Base-by-base conservation (phyloP, 805 yeast genomes). In the Cyberlindnera sargentensis region DNA sequence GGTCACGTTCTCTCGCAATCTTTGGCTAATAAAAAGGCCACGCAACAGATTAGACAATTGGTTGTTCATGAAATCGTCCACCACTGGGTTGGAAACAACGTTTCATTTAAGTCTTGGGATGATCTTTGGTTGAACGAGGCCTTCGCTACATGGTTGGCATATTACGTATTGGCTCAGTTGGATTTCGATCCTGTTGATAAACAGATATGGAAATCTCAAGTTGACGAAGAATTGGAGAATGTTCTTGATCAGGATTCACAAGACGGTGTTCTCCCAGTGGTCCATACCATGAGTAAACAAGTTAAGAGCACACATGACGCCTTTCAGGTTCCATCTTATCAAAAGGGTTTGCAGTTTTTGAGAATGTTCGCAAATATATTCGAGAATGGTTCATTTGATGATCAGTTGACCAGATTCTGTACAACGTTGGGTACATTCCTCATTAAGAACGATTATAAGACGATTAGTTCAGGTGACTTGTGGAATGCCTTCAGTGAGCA, bases 91-190 rank as follows among this genome's bases (percentile, higher is more conserved):
- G 95, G 93, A 7, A 78, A 85, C 50, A 66, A 70, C 50, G 71
- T 83, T 3, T 68, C 85, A 1, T 82, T 83, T 53, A 83, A 80
- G 40, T 73, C 77, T 20, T 84, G 87, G 82, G 73, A 72, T 40
- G 70, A 74, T 53, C 63, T 84, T 33, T 84, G 93, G 90, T 64
- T 85, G 44, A 82, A 83, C 53, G 95, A 85, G 63, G 66, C 85
- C 3, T 81, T 84, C 63, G 93, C 95, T 0, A 84, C 93, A 0
- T 82, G 80, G 70, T 67, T 79, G 50, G 85, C 89, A 1, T 71
- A 72, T 50, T 66, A 67, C 40, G 52, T 76, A 1, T 55, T 80
- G 11, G 59, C 62, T 30, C 49, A 57, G 24, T 37, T 56, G 31
- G 62, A 61, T 2, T 28, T 57, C 23, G 56, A 51, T 33, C 24